Evolutionary conservation across 805 yeast genomes (phyloP), one percentile per base, ranked within the genome.

Genomic region (Torulaspora delbrueckii): DNA sequence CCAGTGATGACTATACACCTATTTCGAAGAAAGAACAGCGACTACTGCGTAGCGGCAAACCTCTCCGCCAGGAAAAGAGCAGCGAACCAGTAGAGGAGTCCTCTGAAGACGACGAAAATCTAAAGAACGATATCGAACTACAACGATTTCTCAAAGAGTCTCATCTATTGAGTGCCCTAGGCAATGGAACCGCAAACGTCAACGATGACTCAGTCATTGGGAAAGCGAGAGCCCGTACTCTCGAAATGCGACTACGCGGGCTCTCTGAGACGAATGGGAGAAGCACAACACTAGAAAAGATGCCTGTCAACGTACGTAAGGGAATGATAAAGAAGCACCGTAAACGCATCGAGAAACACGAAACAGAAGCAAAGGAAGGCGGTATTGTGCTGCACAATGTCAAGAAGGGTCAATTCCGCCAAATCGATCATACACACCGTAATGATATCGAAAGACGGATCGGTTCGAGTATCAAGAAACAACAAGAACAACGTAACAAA

Each of bases 231-330:
- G 75, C 76, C 42, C 74, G 84, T 50, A 79, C 87, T 0, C 61
- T 85, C 40, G 79, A 79, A 43, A 74, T 77, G 34, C 70, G 91
- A 46, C 66, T 86, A 46, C 65, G 76, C 10, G 63, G 69, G 8
- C 50, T 79, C 1, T 73, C 86, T 0, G 55, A 70, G 5, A 60
- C 70, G 0, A 74, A 75, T 48, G 83, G 63, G 24, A 67, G 67
- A 30, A 59, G 56, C 55, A 50, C 22, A 77, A 69, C 34, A 43
- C 64, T 83, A 28, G 93, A 86, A 54, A 85, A 81, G 42, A 86
- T 88, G 79, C 96, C 98, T 16, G 90, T 93, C 89, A 64, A 77
- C 14, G 79, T 88, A 72, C 76, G 97, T 45, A 86, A 85, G 59
- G 96, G 96, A 2, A 84, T 90, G 82, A 70, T 86, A 22, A 67